Evolutionary conservation across 768 basidiomycete species (phyloP).

Genomic region (Sporobolomyces roseus): DNA sequence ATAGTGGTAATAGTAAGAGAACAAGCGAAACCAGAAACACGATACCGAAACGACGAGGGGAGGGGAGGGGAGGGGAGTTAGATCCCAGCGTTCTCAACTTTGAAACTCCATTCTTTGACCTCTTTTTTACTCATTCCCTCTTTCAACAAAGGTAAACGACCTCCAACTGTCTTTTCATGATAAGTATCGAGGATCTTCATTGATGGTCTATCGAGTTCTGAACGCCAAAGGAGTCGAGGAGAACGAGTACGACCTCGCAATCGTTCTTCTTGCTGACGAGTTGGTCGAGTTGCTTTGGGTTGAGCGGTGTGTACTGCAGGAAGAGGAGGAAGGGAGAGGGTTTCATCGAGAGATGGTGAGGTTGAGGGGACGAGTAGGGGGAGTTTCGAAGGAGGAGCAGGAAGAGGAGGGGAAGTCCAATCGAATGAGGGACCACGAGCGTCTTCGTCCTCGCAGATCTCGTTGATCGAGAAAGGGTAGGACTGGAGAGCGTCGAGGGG

Average conservation of each 20-base stretch:
- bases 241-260: conserved; percentile 1
- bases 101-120: conserved; percentile 3
- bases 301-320: too few relatives aligned
- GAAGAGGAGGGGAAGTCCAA: conserved; percentile 4
- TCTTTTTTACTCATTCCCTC: neutral
- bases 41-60: neutral
- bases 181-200: neutral
- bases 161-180: neutral
- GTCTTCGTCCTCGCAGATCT: neutral
- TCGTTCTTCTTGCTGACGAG: conserved; percentile 5
- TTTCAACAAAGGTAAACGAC: neutral
- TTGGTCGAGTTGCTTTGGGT: neutral
- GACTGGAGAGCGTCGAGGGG: too few relatives aligned
- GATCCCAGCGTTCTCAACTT: conserved; percentile 6
- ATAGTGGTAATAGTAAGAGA: too few relatives aligned
- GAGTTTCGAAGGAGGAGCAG: neutral
- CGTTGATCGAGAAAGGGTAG: neutral
- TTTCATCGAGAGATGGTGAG: conserved; percentile 7
- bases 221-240: conserved; percentile 14
- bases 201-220: neutral
- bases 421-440: neutral
- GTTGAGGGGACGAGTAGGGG: neutral
- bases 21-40: neutral
- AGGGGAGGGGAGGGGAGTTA: neutral
- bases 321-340: neutral